Base-by-base conservation (phyloP, 345 rosid species). In the Syzygium oleosum region DNA sequence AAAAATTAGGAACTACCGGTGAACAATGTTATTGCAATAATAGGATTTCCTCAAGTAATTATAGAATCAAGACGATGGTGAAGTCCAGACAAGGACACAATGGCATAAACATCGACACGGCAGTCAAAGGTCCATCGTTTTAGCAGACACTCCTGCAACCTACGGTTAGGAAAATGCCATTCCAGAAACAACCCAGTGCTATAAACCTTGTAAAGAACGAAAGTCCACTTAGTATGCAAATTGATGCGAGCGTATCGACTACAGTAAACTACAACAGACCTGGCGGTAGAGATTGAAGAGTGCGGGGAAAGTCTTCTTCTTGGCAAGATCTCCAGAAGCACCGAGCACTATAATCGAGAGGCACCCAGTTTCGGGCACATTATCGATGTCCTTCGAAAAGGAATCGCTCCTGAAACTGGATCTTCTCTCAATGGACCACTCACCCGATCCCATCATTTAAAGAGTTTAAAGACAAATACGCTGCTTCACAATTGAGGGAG, bases 321-420 rank as follows among this genome's bases (percentile, higher is more conserved):
- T 97, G 86, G 99, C 99, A 87, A 97, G 98, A 94, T 97, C 99
- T 91, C 99, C 98, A 88, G 98, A 96, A 86, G 99, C 99, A 89
- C 99, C 99, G 51, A 97, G 96, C 86, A 97, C 98, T 52, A 95
- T 86, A 87, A 97, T 92, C 17, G 99, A 96, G 86, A 98, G 97
- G 91, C 98, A 93, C 51, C 99, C 99, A 68, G 94, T 92, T 93
- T 95, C 99, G 7, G 90, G 84, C 86, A 87, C 93, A 88, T 65
- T 55, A 56, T 91, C 97, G 9, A 87, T 27, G 49, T 94, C 96
- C 59, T 58, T 90, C 5, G 59, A 53, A 86, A 93, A 90, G 16
- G 96, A 93, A 16, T 95, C 94, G 38, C 85, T 95, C 87, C 92
- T 91, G 2, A 91, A 78, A 89, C 90, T 90, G 56, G 93, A 90